Evolutionary conservation across 345 rosid genomes (phyloP).

Genomic region (Gossypium anomalum): DNA sequence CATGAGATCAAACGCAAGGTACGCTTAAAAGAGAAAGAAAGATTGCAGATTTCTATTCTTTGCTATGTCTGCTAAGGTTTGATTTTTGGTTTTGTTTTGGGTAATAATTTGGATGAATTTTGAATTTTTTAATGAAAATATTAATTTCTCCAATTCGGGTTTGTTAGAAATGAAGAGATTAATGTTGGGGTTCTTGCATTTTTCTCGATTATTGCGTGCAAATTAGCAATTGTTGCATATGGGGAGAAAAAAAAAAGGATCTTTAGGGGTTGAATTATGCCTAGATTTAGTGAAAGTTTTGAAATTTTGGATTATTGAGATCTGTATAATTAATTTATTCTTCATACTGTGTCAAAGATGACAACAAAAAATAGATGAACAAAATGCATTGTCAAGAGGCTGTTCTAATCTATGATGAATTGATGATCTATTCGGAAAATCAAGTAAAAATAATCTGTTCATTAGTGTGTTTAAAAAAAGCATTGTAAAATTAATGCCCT

Average conservation of each 20-base stretch:
- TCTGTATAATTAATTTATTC: not conserved
- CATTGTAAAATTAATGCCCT: not conserved
- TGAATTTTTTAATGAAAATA: not conserved
- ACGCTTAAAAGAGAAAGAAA: not conserved
- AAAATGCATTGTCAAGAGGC: not conserved
- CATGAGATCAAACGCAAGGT: conserved; percentile 97
- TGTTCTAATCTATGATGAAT: not conserved
- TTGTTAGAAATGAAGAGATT: not conserved
- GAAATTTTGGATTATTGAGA: not conserved
- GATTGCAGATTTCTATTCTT: not conserved
- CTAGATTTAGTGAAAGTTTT: not conserved
- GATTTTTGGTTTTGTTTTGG: not conserved
- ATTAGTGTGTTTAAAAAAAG: not conserved
- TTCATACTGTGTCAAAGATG: not conserved
- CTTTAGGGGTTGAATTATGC: conserved; percentile 2
- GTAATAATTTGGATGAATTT: not conserved
- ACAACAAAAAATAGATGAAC: not conserved
- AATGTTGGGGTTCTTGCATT: not conserved
- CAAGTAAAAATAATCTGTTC: not conserved
- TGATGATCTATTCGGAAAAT: not conserved
- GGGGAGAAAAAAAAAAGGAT: not conserved
- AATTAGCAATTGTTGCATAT: not conserved
- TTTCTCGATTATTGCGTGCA: conserved; percentile 2
- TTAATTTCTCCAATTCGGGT: not conserved
- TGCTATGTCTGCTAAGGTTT: not conserved